Base-by-base conservation (phyloP, 192 early-diverging fungal genomes). In the Coemansia sp. region DNA sequence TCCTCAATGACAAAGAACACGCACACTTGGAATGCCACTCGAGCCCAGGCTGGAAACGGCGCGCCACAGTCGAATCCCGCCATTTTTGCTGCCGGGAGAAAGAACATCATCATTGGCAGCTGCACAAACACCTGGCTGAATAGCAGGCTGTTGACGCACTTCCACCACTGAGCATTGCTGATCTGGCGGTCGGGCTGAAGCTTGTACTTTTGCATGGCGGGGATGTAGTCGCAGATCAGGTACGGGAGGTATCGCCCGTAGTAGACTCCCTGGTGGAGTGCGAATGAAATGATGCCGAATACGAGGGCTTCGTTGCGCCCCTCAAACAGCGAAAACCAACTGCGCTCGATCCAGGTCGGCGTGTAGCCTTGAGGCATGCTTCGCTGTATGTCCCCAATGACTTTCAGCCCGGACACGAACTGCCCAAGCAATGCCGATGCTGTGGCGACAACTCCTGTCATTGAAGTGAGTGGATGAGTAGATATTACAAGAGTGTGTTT, bases 221-320 rank as follows among this genome's bases (percentile, higher is more conserved):
- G 94, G 62, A 98, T 93, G 62, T 87, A 87, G 74, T 98, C 96
- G 64, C 87, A 88, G 67, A 94, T 81, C 42, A 84, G 74, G 68
- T 91, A 97, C 3, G 95, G 95, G 9, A 95, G 38, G 68, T 89
- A 94, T 15, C 94, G 91, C 20, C 88, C 90, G 75, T 94, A 96
- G 83, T 93, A 96, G 42, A 94, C 89, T n/a, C 91, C 57, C 84
- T 98, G 92, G 85, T 98, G 94, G 76, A 93, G 86, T 20, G 86
- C 20, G 67, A 98, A 95, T 12, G 93, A 77, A 51, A 94, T 74
- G 20, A 94, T 60, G 40, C 91, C 86, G 15, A 91, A 89, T 14
- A 87, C 82, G 20, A 94, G 36, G 20, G 86, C 75, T 53, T 90
- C 88, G 66, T 90, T 89, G 60, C 85, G 88, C 32, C 83, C 89